Percentiles rank a stretch among this genome's conserved stretches.
Evolutionary conservation across 331 rosid genomes (phyloP).

Genomic region (Acacia concinna): DNA sequence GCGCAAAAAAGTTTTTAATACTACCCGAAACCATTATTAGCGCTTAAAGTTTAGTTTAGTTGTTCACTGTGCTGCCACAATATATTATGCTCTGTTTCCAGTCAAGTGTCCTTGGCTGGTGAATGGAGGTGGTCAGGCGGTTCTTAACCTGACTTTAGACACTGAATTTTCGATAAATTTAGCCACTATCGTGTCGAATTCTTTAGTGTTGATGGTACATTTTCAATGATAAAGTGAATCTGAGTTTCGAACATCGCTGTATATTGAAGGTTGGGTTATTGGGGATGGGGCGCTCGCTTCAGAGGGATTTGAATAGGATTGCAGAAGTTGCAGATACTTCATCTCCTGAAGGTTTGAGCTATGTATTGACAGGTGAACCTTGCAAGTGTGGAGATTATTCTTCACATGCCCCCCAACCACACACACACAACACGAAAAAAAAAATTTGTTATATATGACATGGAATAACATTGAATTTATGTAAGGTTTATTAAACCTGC

Average conservation of each 20-base stretch:
- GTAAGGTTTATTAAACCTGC: not conserved
- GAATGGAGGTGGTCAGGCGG: not conserved
- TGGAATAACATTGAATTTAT: not conserved
- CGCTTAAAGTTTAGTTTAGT: not conserved
- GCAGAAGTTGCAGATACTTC: slow-evolving; percentile 92
- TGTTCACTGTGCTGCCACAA: slow-evolving; percentile 12
- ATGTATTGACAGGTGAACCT: slow-evolving; percentile 76
- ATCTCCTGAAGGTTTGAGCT: slow-evolving; percentile 74
- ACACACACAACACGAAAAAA: too few species aligned
- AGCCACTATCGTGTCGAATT: not conserved
- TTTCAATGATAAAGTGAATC: not conserved
- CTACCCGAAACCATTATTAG: not conserved
- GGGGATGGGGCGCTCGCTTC: slow-evolving; percentile 88
- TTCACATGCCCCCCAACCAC: not conserved
- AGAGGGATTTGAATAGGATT: slow-evolving; percentile 85
- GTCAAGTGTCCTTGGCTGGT: not conserved
- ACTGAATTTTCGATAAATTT: not conserved
- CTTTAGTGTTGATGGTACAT: not conserved
- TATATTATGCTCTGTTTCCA: not conserved
- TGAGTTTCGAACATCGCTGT: slow-evolving; percentile 5
- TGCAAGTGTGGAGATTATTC: slow-evolving; percentile 5
- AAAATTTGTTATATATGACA: not conserved
- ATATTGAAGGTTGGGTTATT: slow-evolving; percentile 76
- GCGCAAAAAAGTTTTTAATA: not conserved
- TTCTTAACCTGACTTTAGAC: not conserved